Conservation (phyloP, 192 early-diverging fungal species). For the Coemansia sp. region DNA sequence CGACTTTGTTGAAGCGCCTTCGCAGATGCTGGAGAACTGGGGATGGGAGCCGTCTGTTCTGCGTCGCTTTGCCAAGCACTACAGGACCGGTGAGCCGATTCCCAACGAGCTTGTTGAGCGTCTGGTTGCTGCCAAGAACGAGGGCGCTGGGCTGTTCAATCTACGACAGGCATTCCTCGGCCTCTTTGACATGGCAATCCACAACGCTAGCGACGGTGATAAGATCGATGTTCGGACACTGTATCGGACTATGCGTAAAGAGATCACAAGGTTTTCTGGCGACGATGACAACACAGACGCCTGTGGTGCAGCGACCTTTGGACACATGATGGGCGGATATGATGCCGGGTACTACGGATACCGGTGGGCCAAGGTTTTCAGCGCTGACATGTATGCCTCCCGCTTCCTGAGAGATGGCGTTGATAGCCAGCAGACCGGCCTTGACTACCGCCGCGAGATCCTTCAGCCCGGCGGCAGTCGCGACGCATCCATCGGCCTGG, state of each 20-base stretch:
- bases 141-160: constrained; percentile 65
- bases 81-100: constrained; percentile 62
- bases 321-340: constrained; percentile 78
- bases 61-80: constrained; percentile 61
- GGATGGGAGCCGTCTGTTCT: constrained; percentile 62
- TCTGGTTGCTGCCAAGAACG: constrained; percentile 71
- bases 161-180: constrained; percentile 78
- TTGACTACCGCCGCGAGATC: constrained; percentile 75
- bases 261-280: constrained; percentile 30
- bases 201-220: constrained; percentile 53
- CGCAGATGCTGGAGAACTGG: constrained; percentile 86
- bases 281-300: constrained; percentile 24
- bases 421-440: constrained; percentile 59
- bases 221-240: constrained; percentile 32
- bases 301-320: constrained; percentile 58
- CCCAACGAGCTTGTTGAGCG: constrained; percentile 67
- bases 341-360: constrained; percentile 81
- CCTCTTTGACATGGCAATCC: constrained; percentile 70
- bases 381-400: constrained; percentile 78
- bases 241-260: constrained; percentile 47
- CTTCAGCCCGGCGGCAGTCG: constrained; percentile 68
- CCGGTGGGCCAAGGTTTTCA: constrained; percentile 79
- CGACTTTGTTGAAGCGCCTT: constrained; percentile 84
- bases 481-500: constrained; percentile 64
- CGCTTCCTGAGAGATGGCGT: constrained; percentile 64